Evolutionary conservation across 495 filamentous ascomycete genomes (phyloP).

Genomic region (Hypoxylon fragiforme): DNA sequence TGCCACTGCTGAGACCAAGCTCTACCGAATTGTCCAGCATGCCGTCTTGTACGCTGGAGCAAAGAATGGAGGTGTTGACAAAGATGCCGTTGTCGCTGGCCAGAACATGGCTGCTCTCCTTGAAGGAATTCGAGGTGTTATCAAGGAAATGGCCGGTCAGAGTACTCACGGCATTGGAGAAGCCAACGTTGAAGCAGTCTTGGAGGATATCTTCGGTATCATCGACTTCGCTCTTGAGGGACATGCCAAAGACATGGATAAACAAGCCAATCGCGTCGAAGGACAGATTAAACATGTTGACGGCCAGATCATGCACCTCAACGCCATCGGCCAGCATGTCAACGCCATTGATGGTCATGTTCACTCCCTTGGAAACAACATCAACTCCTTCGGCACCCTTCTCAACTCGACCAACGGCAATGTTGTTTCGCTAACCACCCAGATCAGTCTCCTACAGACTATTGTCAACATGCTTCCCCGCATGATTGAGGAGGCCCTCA

Average conservation of each 20-base stretch:
- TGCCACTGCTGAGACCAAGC: conserved; percentile 25
- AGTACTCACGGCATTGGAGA: conserved; percentile 6
- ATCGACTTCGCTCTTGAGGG: conserved; percentile 23
- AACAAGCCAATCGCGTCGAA: conserved; percentile 1
- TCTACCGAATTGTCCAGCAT: conserved; percentile 37
- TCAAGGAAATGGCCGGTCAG: conserved; percentile 15
- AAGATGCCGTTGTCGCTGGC: conserved; percentile 13
- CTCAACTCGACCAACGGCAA: conserved; percentile 38
- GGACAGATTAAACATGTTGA: conserved; percentile 14
- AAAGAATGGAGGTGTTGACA: conserved; percentile 18
- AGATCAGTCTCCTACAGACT: conserved; percentile 25
- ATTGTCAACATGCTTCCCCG: conserved; percentile 34
- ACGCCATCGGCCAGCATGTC: conserved; percentile 33
- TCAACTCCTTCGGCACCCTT: conserved; percentile 30
- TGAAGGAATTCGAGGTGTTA: conserved; percentile 22
- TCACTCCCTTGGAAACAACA: conserved; percentile 34
- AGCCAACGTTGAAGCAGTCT: conserved; percentile 21
- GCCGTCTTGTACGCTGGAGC: conserved; percentile 21
- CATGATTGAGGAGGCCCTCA: conserved; percentile 10
- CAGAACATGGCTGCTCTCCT: conserved; percentile 20
- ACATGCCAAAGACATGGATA: not conserved
- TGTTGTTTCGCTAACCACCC: conserved; percentile 19
- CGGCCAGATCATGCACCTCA: conserved; percentile 27
- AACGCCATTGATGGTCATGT: conserved; percentile 35
- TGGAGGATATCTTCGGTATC: conserved; percentile 26